Evolutionary conservation across 2,329 filamentous ascomycete genomes (phyloP), one percentile per base, ranked within the genome.

Genomic region (Coccinonectria pachysandricola): DNA sequence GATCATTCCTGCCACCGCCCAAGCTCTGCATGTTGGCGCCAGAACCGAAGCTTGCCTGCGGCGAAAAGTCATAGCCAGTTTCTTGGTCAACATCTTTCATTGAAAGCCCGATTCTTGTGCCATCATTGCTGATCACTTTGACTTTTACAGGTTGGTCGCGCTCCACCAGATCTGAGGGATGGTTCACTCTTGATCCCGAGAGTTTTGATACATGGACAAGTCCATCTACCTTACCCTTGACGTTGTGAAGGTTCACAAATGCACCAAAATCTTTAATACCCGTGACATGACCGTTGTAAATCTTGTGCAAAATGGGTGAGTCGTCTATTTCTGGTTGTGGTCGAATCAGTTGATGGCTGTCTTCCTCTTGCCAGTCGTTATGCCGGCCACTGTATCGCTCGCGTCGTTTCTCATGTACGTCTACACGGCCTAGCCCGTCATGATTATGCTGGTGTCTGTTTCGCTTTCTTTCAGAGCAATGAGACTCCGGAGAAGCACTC

Each of bases 81-180:
- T 73, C 69, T 52, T 98, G 91, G 43, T 98, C 88, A 10, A 95
- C 87, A 35, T 95, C 88, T 48, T 94, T 94, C 87, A 98, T 95
- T 0, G 87, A 94, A 5, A 98, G 60, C 0, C 86, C 87, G 44
- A 96, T 78, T 15, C 83, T 71, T 28, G 65, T 74, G 4, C 80
- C 79, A 46, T 96, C 82, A 27, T 94, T 77, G 48, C 82, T 94
- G 45, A 80, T 65, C 13, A 98, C 79, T 53, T 98, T 98, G 43
- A 96, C 84, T 53, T 91, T 93, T 28, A 98, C 85, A 2, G 72
- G 61, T 50, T 96, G 87, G 6, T 81, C 83, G 34, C 73, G 70
- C 3, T 79, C 71, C 5, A 98, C 67, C 2, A 98, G 60, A 49
- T 98, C 91, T 0, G 84, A 86, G 0, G 91, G 91, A 49, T 96